phyloP scores from a whole-genome alignment of 805 yeast species.

The Kazachstania viticola region DNA sequence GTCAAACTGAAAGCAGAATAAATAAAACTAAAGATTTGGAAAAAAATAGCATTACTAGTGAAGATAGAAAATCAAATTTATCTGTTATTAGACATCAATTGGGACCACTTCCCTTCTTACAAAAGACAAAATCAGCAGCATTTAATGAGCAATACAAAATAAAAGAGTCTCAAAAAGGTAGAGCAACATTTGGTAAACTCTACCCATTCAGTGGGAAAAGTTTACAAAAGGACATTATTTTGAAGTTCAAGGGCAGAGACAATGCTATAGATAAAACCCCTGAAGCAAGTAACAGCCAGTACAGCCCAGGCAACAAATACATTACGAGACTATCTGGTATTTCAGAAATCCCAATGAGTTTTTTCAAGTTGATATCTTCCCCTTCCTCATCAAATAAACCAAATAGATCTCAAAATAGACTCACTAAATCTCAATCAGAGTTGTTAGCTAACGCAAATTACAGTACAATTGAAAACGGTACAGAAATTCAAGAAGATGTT shows the following conservation, averaged over 20 bases:
- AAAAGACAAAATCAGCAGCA: background rate
- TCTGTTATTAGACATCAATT: slow-evolving; percentile 20
- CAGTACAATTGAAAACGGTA: background rate
- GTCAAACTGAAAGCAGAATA: background rate
- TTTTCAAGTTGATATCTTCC: slow-evolving; percentile 7
- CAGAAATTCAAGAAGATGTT: background rate
- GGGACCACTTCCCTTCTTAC: slow-evolving; percentile 1
- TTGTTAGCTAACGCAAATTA: slow-evolving; percentile 1
- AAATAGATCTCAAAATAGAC: too few relatives aligned
- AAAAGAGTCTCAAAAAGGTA: background rate
- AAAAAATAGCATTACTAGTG: slow-evolving; percentile 3
- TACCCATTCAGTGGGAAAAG: too few relatives aligned
- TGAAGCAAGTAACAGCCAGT: background rate
- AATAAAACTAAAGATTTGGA: slow-evolving; percentile 1
- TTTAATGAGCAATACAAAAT: background rate
- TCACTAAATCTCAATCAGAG: slow-evolving; percentile 4
- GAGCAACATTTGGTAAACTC: too few relatives aligned
- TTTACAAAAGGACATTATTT: too few relatives aligned
- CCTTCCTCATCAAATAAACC: background rate
- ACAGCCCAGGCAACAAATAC: slow-evolving; percentile 5
- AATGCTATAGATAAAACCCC: too few relatives aligned
- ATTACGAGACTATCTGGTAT: slow-evolving; percentile 23
- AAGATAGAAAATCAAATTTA: slow-evolving; percentile 14
- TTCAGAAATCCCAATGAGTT: slow-evolving; percentile 20
- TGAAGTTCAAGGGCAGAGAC: too few relatives aligned